Percentiles rank a stretch among this genome's conserved stretches.
phyloP scores from a whole-genome alignment of 805 yeast genomes.

The Candida qinlingensis region DNA sequence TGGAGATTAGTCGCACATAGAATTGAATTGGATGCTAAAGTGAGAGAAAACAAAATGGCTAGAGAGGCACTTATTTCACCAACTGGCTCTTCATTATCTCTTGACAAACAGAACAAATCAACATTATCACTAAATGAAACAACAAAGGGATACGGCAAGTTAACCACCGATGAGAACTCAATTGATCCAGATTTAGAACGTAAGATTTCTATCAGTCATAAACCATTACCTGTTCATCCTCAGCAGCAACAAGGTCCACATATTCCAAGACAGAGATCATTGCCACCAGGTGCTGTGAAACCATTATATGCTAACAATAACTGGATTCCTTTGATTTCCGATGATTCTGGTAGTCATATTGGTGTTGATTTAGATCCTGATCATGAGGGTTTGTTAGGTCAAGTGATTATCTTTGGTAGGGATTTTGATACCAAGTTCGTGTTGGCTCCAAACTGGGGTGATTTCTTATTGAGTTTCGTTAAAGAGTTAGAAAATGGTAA shows the following conservation, averaged over 20 bases:
- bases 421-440: constrained; percentile 89
- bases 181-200: constrained; percentile 17
- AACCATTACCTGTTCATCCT: not conserved
- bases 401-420: constrained; percentile 87
- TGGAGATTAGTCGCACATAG: constrained; percentile 74
- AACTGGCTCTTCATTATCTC: constrained; percentile 21
- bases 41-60: constrained; percentile 18
- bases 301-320: constrained; percentile 78
- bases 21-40: constrained; percentile 25
- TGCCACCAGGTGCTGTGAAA: constrained; percentile 74
- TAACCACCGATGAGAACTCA: constrained; percentile 12
- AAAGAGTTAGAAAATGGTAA: constrained; percentile 85
- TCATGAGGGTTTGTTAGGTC: constrained; percentile 77
- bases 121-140: constrained; percentile 23
- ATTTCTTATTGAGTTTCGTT: constrained; percentile 74
- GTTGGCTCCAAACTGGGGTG: constrained; percentile 85
- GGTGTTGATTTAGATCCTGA: constrained; percentile 88
- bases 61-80: constrained; percentile 22
- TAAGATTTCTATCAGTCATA: constrained; percentile 14
- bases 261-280: constrained; percentile 53
- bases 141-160: constrained; percentile 25
- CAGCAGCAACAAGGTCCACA: constrained; percentile 9
- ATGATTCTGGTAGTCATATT: constrained; percentile 84
- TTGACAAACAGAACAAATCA: constrained; percentile 16
- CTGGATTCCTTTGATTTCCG: constrained; percentile 92